These are phyloP conservation scores for Juglanconis sp. DNA, from an alignment of 2,329 filamentous ascomycete genomes.

Conservation along the genomic window DNA sequence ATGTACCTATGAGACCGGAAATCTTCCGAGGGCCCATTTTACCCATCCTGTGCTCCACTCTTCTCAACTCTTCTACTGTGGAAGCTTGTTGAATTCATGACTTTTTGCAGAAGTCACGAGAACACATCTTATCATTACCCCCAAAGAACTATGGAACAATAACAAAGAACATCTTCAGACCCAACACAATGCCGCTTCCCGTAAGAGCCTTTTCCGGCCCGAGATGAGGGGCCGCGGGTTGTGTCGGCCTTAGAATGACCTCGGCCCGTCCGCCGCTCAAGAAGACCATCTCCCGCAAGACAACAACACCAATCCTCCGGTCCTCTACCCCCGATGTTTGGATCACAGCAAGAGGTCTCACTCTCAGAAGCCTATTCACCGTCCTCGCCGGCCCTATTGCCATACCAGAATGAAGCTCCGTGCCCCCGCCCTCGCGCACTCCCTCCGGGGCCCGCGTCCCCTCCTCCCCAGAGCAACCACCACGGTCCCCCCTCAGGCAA, in stretches of 20 bases:
- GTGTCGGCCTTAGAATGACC: slow-evolving; percentile 15
- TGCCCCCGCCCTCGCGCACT: slow-evolving; percentile 10
- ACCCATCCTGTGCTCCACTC: neutral
- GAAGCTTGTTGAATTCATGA: too few species aligned
- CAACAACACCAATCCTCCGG: neutral
- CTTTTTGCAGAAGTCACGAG: too few species aligned
- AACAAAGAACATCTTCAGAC: neutral
- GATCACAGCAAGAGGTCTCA: neutral
- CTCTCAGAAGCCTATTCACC: neutral
- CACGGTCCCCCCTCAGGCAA: slow-evolving; percentile 19
- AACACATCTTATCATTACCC: too few species aligned
- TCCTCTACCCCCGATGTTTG: too few species aligned
- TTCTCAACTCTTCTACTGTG: too few species aligned
- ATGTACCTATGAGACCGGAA: neutral
- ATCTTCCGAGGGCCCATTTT: neutral
- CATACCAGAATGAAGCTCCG: slow-evolving; percentile 16
- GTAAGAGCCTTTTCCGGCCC: neutral
- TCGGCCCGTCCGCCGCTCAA: slow-evolving; percentile 3
- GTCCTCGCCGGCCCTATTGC: neutral
- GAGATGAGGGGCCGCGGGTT: slow-evolving; percentile 10
- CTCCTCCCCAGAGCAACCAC: slow-evolving; percentile 2
- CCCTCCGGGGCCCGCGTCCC: slow-evolving; percentile 17
- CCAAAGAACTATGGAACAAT: neutral
- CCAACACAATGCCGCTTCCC: neutral
- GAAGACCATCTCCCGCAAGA: neutral